Conservation (phyloP, 2,329 filamentous ascomycete species). For the Exophiala bonariae region DNA sequence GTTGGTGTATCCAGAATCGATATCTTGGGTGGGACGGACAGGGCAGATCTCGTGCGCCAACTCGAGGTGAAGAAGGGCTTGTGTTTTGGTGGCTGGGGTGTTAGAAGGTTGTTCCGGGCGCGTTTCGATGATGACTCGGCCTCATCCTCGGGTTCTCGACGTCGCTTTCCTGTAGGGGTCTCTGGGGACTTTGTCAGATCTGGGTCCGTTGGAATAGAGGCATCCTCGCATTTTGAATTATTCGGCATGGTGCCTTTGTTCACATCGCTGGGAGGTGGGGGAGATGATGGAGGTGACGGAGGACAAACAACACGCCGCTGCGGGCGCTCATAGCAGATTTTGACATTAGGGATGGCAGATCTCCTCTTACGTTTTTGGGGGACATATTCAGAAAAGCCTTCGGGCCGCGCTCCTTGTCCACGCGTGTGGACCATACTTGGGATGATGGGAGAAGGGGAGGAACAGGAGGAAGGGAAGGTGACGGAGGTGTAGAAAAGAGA, state of each 20-base stretch:
- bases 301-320: background rate
- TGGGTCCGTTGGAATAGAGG: conserved; percentile 14
- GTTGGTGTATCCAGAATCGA: conserved; percentile 1
- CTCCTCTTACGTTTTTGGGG: conserved; percentile 23
- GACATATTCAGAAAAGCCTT: conserved; percentile 18
- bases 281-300: background rate
- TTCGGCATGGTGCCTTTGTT: background rate
- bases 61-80: conserved; percentile 19
- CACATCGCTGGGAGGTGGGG: background rate
- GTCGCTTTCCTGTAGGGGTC: conserved; percentile 15
- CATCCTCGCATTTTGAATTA: conserved; percentile 7
- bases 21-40: conserved; percentile 13
- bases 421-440: conserved; percentile 20
- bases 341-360: background rate
- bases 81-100: conserved; percentile 8
- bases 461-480: no score
- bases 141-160: conserved; percentile 12
- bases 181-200: conserved; percentile 16
- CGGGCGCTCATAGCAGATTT: background rate
- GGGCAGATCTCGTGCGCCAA: conserved; percentile 20
- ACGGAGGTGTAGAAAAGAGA: no score
- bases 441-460: no score
- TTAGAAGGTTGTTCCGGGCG: conserved; percentile 8
- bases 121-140: conserved; percentile 14
- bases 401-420: conserved; percentile 20